phyloP scores from a whole-genome alignment of 2,329 filamentous ascomycete genomes.

The Botrytis pseudocinerea region DNA sequence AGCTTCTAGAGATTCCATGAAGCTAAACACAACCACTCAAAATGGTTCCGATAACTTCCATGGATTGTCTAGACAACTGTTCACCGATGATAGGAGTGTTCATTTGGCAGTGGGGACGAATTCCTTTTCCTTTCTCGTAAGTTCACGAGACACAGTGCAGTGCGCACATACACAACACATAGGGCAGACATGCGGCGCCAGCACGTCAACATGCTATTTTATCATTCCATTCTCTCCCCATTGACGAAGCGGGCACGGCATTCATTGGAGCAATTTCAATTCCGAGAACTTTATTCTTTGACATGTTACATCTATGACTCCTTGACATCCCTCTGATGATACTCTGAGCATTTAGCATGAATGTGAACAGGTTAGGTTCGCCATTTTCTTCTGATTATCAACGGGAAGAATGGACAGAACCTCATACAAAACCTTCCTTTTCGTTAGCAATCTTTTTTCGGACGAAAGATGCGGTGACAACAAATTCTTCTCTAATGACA shows the following conservation, averaged over 20 bases:
- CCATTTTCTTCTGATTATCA: no score
- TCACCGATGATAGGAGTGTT: constrained; percentile 20
- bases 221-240: background rate
- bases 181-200: constrained; percentile 2
- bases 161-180: background rate
- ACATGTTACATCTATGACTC: background rate
- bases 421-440: background rate
- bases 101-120: background rate
- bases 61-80: constrained; percentile 23
- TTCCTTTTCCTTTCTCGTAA: background rate
- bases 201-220: background rate
- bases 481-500: background rate
- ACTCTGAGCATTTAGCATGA: background rate
- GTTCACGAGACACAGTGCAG: constrained; percentile 15
- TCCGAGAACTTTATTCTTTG: background rate
- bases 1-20: background rate
- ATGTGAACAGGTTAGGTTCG: background rate
- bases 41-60: background rate
- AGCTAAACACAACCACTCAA: background rate
- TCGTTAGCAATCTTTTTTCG: background rate
- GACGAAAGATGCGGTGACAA: constrained; percentile 16
- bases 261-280: background rate
- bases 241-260: background rate
- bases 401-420: no score
- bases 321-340: background rate